Evolutionary conservation across 1,284 basidiomycete genomes (phyloP).

Genomic region (Schizophyllum commune): DNA sequence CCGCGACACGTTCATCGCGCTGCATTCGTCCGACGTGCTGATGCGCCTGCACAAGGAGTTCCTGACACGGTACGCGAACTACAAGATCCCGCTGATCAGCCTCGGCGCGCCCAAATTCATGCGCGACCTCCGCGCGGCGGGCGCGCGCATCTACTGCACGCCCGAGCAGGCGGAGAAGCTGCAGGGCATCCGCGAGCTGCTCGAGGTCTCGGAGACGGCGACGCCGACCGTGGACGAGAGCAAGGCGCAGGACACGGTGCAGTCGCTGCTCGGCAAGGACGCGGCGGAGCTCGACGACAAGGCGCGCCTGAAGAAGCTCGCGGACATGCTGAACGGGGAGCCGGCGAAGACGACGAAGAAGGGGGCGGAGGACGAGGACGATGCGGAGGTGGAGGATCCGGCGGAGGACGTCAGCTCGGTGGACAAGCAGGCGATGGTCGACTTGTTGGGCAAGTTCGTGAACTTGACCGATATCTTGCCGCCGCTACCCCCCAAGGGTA

Average conservation of each 20-base stretch:
- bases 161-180: slow-evolving; percentile 31
- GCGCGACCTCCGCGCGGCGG: slow-evolving; percentile 33
- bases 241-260: slow-evolving; percentile 15
- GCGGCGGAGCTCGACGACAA: slow-evolving; percentile 8
- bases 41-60: slow-evolving; percentile 62
- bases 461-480: slow-evolving; percentile 75
- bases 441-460: slow-evolving; percentile 59
- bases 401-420: slow-evolving; percentile 13
- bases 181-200: slow-evolving; percentile 19
- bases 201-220: slow-evolving; percentile 23
- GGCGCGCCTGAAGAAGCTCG: not conserved
- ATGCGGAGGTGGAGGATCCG: slow-evolving; percentile 9
- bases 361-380: slow-evolving; percentile 12
- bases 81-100: slow-evolving; percentile 62
- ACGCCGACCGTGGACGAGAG: slow-evolving; percentile 15
- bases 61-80: slow-evolving; percentile 67
- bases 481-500: slow-evolving; percentile 78
- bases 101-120: slow-evolving; percentile 30
- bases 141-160: slow-evolving; percentile 34
- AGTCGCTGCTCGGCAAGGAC: slow-evolving; percentile 16
- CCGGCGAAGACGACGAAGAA: slow-evolving; percentile 5
- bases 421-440: slow-evolving; percentile 20
- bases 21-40: slow-evolving; percentile 87
- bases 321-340: not conserved
- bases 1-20: slow-evolving; percentile 88